phyloP scores from a whole-genome alignment of 2,329 filamentous ascomycete species.

The Claviceps humidiphila region DNA sequence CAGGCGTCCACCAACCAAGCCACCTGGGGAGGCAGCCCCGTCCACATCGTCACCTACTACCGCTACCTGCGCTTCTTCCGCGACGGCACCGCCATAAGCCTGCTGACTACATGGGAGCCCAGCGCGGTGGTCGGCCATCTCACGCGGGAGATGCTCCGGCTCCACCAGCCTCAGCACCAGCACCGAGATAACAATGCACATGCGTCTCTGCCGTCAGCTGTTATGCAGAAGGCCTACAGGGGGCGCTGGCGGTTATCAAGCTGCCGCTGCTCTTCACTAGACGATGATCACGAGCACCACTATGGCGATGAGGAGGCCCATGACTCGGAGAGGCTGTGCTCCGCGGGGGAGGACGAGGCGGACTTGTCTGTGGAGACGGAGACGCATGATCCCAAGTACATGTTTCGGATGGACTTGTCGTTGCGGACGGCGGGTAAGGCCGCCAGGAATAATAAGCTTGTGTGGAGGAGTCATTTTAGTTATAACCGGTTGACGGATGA shows the following conservation, averaged over 20 bases:
- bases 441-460: constrained; percentile 70
- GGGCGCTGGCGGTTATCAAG: constrained; percentile 37
- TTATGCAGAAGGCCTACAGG: constrained; percentile 57
- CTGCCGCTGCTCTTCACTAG: constrained; percentile 17
- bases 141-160: constrained; percentile 52
- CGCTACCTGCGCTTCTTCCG: constrained; percentile 92
- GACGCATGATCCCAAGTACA: constrained; percentile 64
- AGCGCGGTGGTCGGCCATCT: constrained; percentile 78
- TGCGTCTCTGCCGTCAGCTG: constrained; percentile 23
- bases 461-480: constrained; percentile 83
- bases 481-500: constrained; percentile 85
- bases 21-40: constrained; percentile 60
- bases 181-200: constrained; percentile 10
- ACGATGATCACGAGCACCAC: constrained; percentile 48
- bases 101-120: constrained; percentile 72
- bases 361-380: constrained; percentile 78
- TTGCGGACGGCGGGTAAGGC: constrained; percentile 51
- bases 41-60: constrained; percentile 96
- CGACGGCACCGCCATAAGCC: constrained; percentile 68
- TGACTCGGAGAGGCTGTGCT: constrained; percentile 35
- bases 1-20: constrained; percentile 55
- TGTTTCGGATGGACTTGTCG: constrained; percentile 68
- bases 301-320: constrained; percentile 79
- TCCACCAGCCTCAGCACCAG: constrained; percentile 20
- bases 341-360: constrained; percentile 31